Conservation (phyloP, 2,329 filamentous ascomycete species). For the Cladosporium sp. region DNA sequence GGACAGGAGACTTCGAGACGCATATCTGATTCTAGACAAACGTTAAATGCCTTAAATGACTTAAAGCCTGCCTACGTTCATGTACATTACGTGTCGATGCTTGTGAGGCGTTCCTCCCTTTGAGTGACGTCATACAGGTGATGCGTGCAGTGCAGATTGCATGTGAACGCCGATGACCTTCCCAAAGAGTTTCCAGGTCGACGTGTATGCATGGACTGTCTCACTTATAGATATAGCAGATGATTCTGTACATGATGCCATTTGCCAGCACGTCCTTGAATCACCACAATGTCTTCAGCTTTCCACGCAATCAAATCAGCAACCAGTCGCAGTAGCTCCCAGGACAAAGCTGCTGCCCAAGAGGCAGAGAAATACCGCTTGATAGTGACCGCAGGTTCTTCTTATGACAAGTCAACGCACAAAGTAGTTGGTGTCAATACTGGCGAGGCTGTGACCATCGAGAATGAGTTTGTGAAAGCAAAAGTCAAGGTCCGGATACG, state of each 20-base stretch:
- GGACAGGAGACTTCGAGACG: too few relatives aligned
- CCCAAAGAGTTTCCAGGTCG: neutral
- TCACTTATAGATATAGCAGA: neutral
- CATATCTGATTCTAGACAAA: too few relatives aligned
- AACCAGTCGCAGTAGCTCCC: slow-evolving; percentile 10
- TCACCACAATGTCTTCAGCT: slow-evolving; percentile 20
- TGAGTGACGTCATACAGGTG: neutral
- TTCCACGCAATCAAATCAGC: slow-evolving; percentile 20
- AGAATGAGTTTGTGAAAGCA: slow-evolving; percentile 60
- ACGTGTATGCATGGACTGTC: neutral
- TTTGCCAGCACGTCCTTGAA: neutral
- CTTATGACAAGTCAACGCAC: slow-evolving; percentile 67
- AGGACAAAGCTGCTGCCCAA: slow-evolving; percentile 34
- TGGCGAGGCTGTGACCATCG: slow-evolving; percentile 56
- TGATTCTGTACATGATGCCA: neutral
- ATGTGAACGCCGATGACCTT: neutral
- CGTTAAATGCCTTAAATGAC: too few relatives aligned
- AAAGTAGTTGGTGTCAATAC: slow-evolving; percentile 71
- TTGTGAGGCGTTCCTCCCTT: neutral
- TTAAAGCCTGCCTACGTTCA: too few relatives aligned
- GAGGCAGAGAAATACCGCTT: slow-evolving; percentile 65
- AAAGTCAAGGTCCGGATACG: slow-evolving; percentile 74
- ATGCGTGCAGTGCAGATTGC: too few relatives aligned
- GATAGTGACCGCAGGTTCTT: slow-evolving; percentile 72
- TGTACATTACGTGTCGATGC: neutral